Evolutionary conservation across 2,329 filamentous ascomycete genomes (phyloP), one percentile per base, ranked within the genome.

Genomic region (Diaporthe capsici): DNA sequence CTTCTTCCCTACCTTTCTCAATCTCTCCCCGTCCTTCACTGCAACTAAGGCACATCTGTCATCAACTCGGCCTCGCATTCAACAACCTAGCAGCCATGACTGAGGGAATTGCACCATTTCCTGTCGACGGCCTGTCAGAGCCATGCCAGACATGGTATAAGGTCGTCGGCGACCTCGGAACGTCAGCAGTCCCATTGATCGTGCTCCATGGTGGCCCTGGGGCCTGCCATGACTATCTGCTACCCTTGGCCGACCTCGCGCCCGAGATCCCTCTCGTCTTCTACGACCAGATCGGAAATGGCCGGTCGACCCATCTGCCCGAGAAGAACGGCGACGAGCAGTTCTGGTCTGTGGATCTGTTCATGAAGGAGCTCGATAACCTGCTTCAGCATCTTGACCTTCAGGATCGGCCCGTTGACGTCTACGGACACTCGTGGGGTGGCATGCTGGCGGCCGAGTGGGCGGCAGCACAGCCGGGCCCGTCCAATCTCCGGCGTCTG

Each of bases 241-340:
- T 83, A 0, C 82, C 83, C 0, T 80, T 89, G 39, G 79, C 79
- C 0, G 81, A 83, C 58, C 82, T 89, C 17, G 37, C 55, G 12
- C 57, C 75, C 10, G 78, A 79, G 25, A 84, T 85, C 9, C 86
- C 88, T 0, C 80, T 90, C 2, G 80, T 90, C 37, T 85, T 89
- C 79, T 90, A 90, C 78, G 88, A 90, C 77, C 88, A 90, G 76
- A 83, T 90, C 68, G 88, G 88, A 22, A 86, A 85, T 75, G 88
- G 87, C 10, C 79, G 79, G n/a, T 88, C 85, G 5, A 89, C 88
- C 0, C 87, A 86, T 72, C 81, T 89, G 12, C 84, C 78, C 0
- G 85, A 88, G n/a, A 87, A 85, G 74, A 79, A 47, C 15, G 61
- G 72, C 28, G 79, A 80, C 58, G 76, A 77, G 47, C 4, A 72